Percentiles rank a stretch among this genome's conserved stretches.
Conservation (phyloP, 148 eudicot species). For the Cornus suecica region DNA sequence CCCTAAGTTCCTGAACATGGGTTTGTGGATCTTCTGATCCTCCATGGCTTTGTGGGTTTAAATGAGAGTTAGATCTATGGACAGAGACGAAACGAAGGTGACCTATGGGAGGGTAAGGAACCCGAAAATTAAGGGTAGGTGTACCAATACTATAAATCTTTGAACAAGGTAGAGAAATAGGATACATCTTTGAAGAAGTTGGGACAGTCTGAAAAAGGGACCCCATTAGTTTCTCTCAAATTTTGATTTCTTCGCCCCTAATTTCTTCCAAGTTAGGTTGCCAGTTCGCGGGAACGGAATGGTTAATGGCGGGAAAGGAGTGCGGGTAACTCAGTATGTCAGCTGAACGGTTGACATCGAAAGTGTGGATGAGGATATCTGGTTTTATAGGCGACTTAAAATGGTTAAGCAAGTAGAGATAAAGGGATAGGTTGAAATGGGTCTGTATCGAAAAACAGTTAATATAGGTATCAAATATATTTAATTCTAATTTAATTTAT, state of each 20-base stretch:
- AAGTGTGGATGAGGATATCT: neutral
- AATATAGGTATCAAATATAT: too few relatives aligned
- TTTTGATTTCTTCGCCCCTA: neutral
- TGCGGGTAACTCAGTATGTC: neutral
- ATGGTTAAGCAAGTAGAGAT: too few relatives aligned
- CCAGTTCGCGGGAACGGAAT: neutral
- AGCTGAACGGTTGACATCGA: neutral
- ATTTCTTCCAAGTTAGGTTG: neutral
- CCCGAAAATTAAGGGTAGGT: conserved; percentile 12
- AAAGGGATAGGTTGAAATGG: too few relatives aligned
- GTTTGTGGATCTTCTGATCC: conserved; percentile 25
- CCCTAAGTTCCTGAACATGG: conserved; percentile 54
- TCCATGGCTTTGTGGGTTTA: conserved; percentile 11
- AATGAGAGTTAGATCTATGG: conserved; percentile 12
- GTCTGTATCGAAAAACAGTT: too few relatives aligned
- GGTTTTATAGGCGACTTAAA: too few relatives aligned
- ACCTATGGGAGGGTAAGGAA: neutral
- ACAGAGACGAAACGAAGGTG: neutral
- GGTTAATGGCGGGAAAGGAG: conserved; percentile 13
- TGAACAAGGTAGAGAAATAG: neutral
- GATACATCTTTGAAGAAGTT: neutral
- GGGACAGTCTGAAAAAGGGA: neutral
- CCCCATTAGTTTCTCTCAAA: conserved; percentile 1
- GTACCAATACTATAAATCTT: neutral
- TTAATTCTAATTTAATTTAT: too few relatives aligned